Conservation (phyloP, 192 early-diverging fungal species). For the Obelidium mucronatum region DNA sequence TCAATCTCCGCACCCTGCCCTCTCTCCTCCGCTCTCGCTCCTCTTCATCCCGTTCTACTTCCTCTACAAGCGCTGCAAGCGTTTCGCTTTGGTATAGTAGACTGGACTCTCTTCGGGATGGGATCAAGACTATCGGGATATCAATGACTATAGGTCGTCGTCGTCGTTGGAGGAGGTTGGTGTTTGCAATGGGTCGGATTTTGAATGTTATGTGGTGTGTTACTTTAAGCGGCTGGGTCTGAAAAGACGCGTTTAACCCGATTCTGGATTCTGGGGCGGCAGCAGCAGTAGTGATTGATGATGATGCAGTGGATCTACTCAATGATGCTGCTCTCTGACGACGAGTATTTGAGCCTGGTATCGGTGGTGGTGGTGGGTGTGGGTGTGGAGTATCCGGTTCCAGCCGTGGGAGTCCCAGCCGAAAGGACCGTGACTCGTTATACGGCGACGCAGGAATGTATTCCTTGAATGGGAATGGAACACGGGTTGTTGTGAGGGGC, state of each 20-base stretch:
- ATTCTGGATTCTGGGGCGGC: neutral
- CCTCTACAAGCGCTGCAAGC: constrained; percentile 31
- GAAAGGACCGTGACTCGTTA: constrained; percentile 3
- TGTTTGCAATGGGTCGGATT: neutral
- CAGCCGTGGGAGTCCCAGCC: neutral
- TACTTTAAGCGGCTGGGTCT: constrained; percentile 20
- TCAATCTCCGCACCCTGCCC: neutral
- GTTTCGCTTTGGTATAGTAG: constrained; percentile 17
- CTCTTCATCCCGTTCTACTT: constrained; percentile 37
- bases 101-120: neutral
- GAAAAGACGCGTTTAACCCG: constrained; percentile 33
- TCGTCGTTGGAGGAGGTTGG: neutral
- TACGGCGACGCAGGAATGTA: neutral
- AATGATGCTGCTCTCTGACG: no score
- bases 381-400: constrained; percentile 20
- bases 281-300: neutral
- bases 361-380: neutral
- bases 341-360: no score
- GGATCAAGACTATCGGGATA: constrained; percentile 18
- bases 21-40: constrained; percentile 8
- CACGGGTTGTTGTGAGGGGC: neutral
- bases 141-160: constrained; percentile 16
- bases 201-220: constrained; percentile 13
- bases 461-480: constrained; percentile 21
- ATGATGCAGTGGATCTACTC: no score